Evolutionary conservation across 1,139 yeast species (phyloP).

Genomic region (Protomyces arabidopsidicola): DNA sequence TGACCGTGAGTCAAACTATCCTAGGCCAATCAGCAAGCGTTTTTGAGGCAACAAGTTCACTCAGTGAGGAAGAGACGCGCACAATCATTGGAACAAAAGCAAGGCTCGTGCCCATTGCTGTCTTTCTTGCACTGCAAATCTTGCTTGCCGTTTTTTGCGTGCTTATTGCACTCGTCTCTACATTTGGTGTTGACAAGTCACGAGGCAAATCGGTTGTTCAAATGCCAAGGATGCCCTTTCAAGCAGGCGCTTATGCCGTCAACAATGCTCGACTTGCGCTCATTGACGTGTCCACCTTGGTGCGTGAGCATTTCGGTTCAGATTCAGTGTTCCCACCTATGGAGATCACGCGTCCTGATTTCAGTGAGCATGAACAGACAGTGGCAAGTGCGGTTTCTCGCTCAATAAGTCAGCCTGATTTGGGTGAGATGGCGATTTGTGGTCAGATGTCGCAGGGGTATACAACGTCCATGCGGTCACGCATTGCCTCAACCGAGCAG

Average conservation of each 20-base stretch:
- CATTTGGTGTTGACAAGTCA: background rate
- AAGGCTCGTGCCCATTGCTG: background rate
- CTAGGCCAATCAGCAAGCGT: slow-evolving; percentile 6
- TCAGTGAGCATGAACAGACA: background rate
- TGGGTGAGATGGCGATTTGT: background rate
- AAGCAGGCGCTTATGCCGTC: slow-evolving; percentile 8
- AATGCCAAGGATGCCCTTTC: background rate
- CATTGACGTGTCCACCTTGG: background rate
- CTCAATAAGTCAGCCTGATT: background rate
- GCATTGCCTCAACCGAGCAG: background rate
- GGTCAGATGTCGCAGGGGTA: background rate
- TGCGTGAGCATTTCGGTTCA: slow-evolving; percentile 3
- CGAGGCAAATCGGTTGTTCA: background rate
- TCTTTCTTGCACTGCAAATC: background rate
- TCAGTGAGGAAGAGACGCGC: background rate
- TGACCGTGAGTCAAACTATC: background rate
- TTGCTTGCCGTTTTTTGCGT: slow-evolving; percentile 1
- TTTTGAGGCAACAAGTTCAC: background rate
- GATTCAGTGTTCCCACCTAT: slow-evolving; percentile 1
- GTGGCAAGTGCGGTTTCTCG: background rate
- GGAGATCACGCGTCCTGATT: background rate
- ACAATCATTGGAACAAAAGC: slow-evolving; percentile 1
- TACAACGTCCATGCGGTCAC: background rate
- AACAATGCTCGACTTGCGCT: slow-evolving; percentile 2
- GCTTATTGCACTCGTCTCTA: background rate